Percentiles rank a stretch among this genome's conserved stretches.
Evolutionary conservation across 75 land plant species (phyloP).

Genomic region (Selaginella moellendorffii): DNA sequence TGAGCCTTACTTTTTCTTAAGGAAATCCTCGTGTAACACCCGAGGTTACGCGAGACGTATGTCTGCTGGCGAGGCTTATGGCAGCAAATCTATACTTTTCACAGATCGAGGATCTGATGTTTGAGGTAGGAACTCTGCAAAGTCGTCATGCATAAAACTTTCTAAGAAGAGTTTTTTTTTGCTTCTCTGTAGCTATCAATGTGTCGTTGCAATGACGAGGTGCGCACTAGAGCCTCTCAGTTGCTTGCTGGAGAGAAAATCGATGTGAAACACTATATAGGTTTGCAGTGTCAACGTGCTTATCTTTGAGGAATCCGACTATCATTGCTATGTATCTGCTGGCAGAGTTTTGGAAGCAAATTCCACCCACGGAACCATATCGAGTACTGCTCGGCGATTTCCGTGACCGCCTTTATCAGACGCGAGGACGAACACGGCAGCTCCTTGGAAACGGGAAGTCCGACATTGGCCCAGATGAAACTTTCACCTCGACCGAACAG

Average conservation of each 20-base stretch:
- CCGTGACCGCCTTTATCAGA: slow-evolving; percentile 74
- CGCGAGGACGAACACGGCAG: slow-evolving; percentile 79
- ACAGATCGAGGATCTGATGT: slow-evolving; percentile 94
- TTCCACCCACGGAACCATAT: slow-evolving; percentile 86
- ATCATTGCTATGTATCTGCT: not conserved
- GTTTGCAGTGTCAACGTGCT: no score
- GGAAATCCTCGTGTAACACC: slow-evolving; percentile 97
- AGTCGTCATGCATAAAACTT: no score
- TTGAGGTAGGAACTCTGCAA: slow-evolving; percentile 56
- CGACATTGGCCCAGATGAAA: slow-evolving; percentile 6
- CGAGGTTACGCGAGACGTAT: slow-evolving; percentile 91
- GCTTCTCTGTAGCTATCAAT: slow-evolving; percentile 49
- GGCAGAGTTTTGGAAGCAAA: slow-evolving; percentile 85
- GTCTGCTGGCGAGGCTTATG: slow-evolving; percentile 87
- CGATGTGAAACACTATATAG: slow-evolving; percentile 82
- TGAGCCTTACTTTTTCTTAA: slow-evolving; percentile 12
- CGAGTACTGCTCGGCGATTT: slow-evolving; percentile 77
- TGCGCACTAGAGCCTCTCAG: slow-evolving; percentile 43
- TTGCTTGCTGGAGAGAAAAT: slow-evolving; percentile 38
- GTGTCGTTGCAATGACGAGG: slow-evolving; percentile 88
- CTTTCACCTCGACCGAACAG: slow-evolving; percentile 10
- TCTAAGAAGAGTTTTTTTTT: not conserved
- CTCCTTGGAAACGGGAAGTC: not conserved
- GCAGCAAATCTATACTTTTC: slow-evolving; percentile 78
- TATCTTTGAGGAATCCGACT: no score